Evolutionary conservation across 2,329 filamentous ascomycete species (phyloP), one percentile per base, ranked within the genome.

Genomic region (Hymenoscyphus occultus): DNA sequence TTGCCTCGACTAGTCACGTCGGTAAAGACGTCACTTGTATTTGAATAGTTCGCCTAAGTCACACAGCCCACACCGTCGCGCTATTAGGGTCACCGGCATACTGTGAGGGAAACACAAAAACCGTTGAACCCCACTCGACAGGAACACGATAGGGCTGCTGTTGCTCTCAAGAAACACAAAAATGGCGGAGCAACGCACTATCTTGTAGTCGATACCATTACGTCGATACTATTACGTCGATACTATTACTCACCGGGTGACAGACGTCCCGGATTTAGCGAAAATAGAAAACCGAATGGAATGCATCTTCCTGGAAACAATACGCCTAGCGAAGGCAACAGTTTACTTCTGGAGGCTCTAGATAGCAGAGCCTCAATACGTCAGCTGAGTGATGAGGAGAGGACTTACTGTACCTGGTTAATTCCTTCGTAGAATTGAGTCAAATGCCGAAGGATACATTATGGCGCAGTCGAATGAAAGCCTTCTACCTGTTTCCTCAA

Each of bases 301-400:
- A 51, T 51, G 45, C 45, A 22, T 19, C 2, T 51, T 51, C 12
- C 22, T 3, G 45, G n/a, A 51, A 51, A 3, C 45, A 51, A 22
- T 51, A 3, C 45, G 45, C 45, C 45, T 10, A 13, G n/a, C 19
- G n/a, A 51, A 51, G 45, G 45, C 45, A 51, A 28, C 45, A 22
- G 45, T 51, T 51, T 10, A 51, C 35, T 51, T 1, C n/a, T 51
- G 19, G 45, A 51, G 45, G n/a, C 42, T 48, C 42, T 9, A 48
- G 2, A n/a, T n/a, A 19, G 39, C 59, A 54, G 59, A 61, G 59
- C 59, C 59, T 22, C 59, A 61, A 35, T 39, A 61, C 16, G 28
- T 48, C 40, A 61, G 59, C 59, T 61, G 59, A 61, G 59, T 51
- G 42, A n/a, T 22, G 28, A 32, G 14, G 42, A 54, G 22, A 16